Evolutionary conservation across 2,329 filamentous ascomycete species (phyloP), one percentile per base, ranked within the genome.

Genomic region (Pseudopyricularia javanii): DNA sequence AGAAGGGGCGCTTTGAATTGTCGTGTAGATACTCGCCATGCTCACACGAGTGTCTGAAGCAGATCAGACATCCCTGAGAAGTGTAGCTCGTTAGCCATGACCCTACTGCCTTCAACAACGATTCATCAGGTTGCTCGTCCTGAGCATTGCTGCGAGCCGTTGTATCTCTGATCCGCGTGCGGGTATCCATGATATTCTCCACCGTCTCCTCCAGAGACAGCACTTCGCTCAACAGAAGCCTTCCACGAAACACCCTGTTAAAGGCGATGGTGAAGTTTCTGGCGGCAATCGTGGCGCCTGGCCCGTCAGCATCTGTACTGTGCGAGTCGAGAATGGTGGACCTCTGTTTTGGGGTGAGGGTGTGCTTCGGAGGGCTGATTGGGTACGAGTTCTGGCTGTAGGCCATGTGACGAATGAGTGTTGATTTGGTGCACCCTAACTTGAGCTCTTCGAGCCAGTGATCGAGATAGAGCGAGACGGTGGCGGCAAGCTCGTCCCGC

Each of bases 41-140:
- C 59, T 82, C 79, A 55, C 79, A 82, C 12, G 78, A 79, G 61
- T 81, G 74, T 50, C 76, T 76, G 59, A 73, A 77, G 63, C 79
- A 82, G 51, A 80, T 74, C n/a, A 79, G 64, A 58, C 79, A 82
- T 12, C 75, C 75, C 15, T 82, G 68, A 9, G 77, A 69, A 32
- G 72, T 72, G 59, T 80, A 79, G 1, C 75, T 80, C 49, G 75
- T 74, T 24, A 82, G 60, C 34, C 72, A 70, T 22, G 68, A 68
- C 58, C 78, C 74, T 12, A 73, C 69, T 53, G 58, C 59, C n/a
- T 62, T 60, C 45, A 66, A 49, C 14, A 69, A 56, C 7, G 70
- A 67, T 32, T 69, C 64, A 30, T 70, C 65, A 26, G 66, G 63
- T 45, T 62, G 68, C 37, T 65, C 67, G 33, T 69, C 66, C 37